phyloP scores from a whole-genome alignment of 2,329 filamentous ascomycete genomes.

The Didymella pomorum region DNA sequence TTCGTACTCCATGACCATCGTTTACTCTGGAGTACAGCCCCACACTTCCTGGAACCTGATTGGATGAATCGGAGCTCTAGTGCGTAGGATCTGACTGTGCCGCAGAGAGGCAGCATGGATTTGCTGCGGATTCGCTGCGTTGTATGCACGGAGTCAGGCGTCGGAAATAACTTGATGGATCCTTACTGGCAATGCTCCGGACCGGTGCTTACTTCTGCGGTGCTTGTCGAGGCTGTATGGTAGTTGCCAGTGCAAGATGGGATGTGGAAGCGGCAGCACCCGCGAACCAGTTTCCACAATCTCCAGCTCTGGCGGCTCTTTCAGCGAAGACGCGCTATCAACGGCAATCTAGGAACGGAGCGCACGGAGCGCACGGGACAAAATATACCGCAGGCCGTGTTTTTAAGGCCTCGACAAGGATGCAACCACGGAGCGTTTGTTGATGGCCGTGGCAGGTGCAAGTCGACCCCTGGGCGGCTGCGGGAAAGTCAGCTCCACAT shows the following conservation, averaged over 20 bases:
- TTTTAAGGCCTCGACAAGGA: not conserved
- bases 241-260: not conserved
- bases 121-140: not conserved
- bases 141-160: not conserved
- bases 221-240: not conserved
- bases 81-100: not conserved
- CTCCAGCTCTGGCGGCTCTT: not conserved
- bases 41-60: not conserved
- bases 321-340: not conserved
- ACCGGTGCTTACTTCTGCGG: not conserved
- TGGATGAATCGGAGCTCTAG: not conserved
- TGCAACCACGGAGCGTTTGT: not conserved
- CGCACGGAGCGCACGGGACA: not conserved
- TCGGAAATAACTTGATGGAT: not conserved
- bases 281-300: not conserved
- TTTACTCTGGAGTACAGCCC: not conserved
- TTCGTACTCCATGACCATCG: not conserved
- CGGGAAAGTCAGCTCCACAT: slow-evolving; percentile 1
- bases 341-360: not conserved
- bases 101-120: not conserved
- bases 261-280: not conserved
- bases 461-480: not conserved
- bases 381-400: not conserved
- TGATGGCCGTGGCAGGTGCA: not conserved
- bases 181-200: not conserved